Evolutionary conservation across 345 rosid genomes (phyloP).

Genomic region (Turritis glabra): DNA sequence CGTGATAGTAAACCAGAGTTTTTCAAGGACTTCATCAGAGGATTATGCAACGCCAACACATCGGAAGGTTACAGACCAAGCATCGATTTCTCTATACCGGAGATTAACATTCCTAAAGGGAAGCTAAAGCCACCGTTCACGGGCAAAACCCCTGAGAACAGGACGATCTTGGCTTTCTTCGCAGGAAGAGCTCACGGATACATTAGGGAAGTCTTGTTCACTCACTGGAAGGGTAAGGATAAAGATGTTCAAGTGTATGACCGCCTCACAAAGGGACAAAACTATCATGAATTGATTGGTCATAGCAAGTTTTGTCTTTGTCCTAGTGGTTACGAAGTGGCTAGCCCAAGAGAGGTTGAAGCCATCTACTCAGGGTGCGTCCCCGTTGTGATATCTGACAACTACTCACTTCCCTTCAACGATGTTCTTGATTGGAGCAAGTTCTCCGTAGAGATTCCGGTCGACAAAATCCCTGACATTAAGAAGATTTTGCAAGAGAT

Average conservation of each 20-base stretch:
- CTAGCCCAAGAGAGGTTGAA: conserved; percentile 56
- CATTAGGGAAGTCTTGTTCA: conserved; percentile 42
- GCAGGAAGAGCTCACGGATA: conserved; percentile 51
- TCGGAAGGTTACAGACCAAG: conserved; percentile 47
- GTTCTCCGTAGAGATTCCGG: conserved; percentile 48
- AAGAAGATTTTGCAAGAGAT: conserved; percentile 52
- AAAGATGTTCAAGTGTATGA: conserved; percentile 51
- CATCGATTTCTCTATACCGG: conserved; percentile 53
- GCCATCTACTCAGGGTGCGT: conserved; percentile 52
- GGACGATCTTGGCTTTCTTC: conserved; percentile 47
- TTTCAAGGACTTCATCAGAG: conserved; percentile 45
- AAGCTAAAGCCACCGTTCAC: conserved; percentile 34
- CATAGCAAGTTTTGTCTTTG: conserved; percentile 63
- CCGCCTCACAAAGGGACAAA: conserved; percentile 26
- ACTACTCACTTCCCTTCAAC: conserved; percentile 51
- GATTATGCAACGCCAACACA: conserved; percentile 54
- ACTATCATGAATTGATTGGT: conserved; percentile 48
- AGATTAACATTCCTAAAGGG: conserved; percentile 39
- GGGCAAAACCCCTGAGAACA: conserved; percentile 26
- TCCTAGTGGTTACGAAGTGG: conserved; percentile 68
- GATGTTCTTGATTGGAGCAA: conserved; percentile 57
- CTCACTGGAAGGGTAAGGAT: conserved; percentile 50
- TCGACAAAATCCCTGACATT: conserved; percentile 41
- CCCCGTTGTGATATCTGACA: conserved; percentile 48
- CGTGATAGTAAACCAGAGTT: conserved; percentile 34